Conservation (phyloP, 495 filamentous ascomycete species). For the Entonaema liquescens region DNA sequence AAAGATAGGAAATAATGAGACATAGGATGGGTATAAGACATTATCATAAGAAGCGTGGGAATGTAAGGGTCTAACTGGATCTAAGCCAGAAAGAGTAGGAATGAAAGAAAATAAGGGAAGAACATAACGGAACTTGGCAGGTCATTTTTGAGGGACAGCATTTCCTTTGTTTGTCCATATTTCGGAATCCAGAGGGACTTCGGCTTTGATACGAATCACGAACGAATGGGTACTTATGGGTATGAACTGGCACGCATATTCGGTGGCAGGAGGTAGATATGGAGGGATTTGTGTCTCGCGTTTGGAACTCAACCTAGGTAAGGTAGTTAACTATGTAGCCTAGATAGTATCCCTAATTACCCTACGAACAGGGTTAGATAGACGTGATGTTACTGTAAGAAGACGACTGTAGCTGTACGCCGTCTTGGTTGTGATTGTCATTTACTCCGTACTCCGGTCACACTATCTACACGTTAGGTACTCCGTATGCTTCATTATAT, state of each 20-base stretch:
- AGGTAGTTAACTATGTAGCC: background rate
- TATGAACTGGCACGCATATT: slow-evolving; percentile 7
- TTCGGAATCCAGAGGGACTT: background rate
- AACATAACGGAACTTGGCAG: background rate
- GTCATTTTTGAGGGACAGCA: background rate
- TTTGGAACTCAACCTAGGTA: background rate
- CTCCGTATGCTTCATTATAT: background rate
- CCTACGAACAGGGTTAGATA: background rate
- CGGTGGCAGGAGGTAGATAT: background rate
- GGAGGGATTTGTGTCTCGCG: background rate
- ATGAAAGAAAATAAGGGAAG: background rate
- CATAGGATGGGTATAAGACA: background rate
- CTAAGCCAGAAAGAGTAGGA: background rate
- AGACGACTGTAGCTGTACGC: background rate
- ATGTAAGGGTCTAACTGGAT: background rate
- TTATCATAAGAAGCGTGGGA: background rate
- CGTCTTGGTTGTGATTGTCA: background rate
- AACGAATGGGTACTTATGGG: slow-evolving; percentile 7
- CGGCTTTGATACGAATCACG: slow-evolving; percentile 28
- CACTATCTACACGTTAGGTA: no score
- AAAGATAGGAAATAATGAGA: background rate
- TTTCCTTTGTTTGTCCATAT: slow-evolving; percentile 20
- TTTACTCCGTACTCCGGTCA: no score
- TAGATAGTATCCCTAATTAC: slow-evolving; percentile 2
- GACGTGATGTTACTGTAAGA: background rate